Conservation (phyloP, 2,329 filamentous ascomycete species). For the Botrytis hyacinthi region DNA sequence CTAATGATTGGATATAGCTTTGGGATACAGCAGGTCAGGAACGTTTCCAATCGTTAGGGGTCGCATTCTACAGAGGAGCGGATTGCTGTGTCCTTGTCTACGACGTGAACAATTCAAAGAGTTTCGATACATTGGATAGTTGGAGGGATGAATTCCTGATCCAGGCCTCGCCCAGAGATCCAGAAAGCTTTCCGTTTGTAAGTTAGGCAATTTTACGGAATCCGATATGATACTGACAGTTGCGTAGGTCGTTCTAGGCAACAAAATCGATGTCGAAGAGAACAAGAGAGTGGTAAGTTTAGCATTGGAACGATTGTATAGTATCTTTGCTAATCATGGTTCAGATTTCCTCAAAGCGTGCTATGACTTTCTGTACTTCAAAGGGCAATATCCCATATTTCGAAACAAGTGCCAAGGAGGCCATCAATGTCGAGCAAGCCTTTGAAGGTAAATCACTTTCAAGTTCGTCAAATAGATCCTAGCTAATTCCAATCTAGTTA, state of each 20-base stretch:
- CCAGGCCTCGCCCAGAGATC: conserved; percentile 92
- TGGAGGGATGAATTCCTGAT: conserved; percentile 99
- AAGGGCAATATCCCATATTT: conserved; percentile 98
- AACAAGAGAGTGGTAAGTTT: conserved; percentile 80
- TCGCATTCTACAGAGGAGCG: conserved; percentile 95
- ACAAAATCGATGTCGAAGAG: conserved; percentile 99
- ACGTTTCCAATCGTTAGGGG: conserved; percentile 93
- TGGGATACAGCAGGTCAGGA: conserved; percentile 99
- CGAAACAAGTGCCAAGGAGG: conserved; percentile 98
- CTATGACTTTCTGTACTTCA: conserved; percentile 95
- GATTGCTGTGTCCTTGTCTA: conserved; percentile 98
- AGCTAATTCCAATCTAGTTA: conserved; percentile 57
- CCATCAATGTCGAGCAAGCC: conserved; percentile 92
- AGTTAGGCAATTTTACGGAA: conserved; percentile 40
- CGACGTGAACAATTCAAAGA: conserved; percentile 99
- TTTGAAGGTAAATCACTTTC: conserved; percentile 53
- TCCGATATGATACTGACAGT: conserved; percentile 23
- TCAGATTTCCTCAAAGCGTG: conserved; percentile 89
- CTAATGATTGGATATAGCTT: conserved; percentile 59
- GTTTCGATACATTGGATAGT: conserved; percentile 96
- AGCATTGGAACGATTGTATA: not conserved
- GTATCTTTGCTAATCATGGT: conserved; percentile 28
- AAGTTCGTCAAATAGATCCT: not conserved
- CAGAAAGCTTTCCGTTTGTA: conserved; percentile 97
- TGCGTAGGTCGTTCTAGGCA: conserved; percentile 84